phyloP scores from a whole-genome alignment of 2,329 filamentous ascomycete genomes.

The Colletotrichum aenigma region DNA sequence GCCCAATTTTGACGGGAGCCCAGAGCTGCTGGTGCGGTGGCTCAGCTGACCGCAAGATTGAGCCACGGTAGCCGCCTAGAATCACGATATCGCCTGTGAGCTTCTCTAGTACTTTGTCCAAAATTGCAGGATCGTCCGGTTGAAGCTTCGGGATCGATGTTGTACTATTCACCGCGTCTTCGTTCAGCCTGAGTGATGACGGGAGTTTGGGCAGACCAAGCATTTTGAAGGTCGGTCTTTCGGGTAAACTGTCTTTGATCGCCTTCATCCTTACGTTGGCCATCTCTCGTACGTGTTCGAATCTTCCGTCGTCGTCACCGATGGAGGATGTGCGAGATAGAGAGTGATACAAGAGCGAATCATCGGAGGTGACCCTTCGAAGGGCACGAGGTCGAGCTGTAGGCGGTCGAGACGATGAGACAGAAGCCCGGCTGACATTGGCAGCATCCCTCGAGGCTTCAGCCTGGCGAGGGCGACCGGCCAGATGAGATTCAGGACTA shows the following conservation, averaged over 20 bases:
- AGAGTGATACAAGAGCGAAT: constrained; percentile 77
- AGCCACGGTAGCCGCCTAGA: constrained; percentile 89
- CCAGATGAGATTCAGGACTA: neutral
- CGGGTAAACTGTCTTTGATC: constrained; percentile 84
- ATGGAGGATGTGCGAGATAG: constrained; percentile 81
- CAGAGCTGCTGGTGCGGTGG: constrained; percentile 86
- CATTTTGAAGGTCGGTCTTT: constrained; percentile 77
- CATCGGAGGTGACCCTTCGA: constrained; percentile 73
- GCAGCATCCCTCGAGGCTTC: neutral
- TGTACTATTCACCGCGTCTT: constrained; percentile 22
- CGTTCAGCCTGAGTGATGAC: constrained; percentile 29
- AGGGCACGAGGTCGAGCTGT: constrained; percentile 34
- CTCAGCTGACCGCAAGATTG: constrained; percentile 83
- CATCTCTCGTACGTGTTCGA: constrained; percentile 80
- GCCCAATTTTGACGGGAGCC: constrained; percentile 90
- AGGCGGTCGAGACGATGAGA: constrained; percentile 2
- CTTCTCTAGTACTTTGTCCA: constrained; percentile 65
- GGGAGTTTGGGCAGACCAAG: constrained; percentile 63
- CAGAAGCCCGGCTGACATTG: neutral
- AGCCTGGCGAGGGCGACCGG: neutral
- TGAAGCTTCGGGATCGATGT: constrained; percentile 23
- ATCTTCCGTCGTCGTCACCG: constrained; percentile 77
- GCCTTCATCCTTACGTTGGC: constrained; percentile 91
- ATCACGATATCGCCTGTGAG: constrained; percentile 86
- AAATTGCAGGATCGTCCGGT: constrained; percentile 29